Evolutionary conservation across 2,329 filamentous ascomycete genomes (phyloP).

Genomic region (Cladosporium sp.): DNA sequence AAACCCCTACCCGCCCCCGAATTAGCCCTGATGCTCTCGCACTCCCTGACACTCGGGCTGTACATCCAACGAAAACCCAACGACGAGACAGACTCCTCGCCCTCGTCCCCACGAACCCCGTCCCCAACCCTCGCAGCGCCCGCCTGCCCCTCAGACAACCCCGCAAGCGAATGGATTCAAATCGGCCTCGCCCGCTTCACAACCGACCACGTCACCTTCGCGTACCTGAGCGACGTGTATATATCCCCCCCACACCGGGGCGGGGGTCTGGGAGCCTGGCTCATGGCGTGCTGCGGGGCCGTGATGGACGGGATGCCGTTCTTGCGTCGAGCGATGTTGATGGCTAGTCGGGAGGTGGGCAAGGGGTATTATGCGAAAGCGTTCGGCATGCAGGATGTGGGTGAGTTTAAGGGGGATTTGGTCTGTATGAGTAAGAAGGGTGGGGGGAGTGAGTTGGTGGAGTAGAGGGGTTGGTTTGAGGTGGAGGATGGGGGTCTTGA

Average conservation of each 20-base stretch:
- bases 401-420: conserved; percentile 12
- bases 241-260: conserved; percentile 18
- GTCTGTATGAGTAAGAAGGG: conserved; percentile 16
- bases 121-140: conserved; percentile 19
- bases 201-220: conserved; percentile 25
- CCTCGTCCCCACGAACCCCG: conserved; percentile 22
- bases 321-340: conserved; percentile 21
- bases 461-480: too few species aligned
- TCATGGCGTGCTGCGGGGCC: conserved; percentile 22
- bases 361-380: conserved; percentile 21
- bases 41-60: conserved; percentile 27
- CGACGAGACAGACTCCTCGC: too few species aligned
- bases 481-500: too few species aligned
- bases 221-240: conserved; percentile 28
- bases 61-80: conserved; percentile 19
- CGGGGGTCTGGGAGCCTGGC: conserved; percentile 22
- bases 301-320: conserved; percentile 19
- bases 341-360: conserved; percentile 18
- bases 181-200: conserved; percentile 28
- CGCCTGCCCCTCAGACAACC: not conserved
- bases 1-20: conserved; percentile 18
- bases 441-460: conserved; percentile 7
- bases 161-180: conserved; percentile 17
- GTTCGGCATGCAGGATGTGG: conserved; percentile 21
- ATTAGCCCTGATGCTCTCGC: conserved; percentile 20